phyloP scores from a whole-genome alignment of 1,284 basidiomycete species.

The Singerocomus rubriflavus region DNA sequence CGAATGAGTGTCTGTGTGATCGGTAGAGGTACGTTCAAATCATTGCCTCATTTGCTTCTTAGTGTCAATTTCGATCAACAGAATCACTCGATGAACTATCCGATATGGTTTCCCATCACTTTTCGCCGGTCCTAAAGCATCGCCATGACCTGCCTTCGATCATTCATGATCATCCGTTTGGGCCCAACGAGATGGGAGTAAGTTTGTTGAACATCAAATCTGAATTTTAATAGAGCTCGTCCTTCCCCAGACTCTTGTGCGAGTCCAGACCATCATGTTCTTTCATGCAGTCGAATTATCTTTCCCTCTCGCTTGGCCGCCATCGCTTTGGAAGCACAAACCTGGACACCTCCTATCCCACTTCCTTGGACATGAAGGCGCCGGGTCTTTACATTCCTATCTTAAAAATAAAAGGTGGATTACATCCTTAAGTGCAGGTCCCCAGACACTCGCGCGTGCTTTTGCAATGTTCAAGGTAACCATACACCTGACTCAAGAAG shows the following conservation, averaged over 20 bases:
- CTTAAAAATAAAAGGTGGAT: conserved; percentile 93
- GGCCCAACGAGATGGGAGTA: conserved; percentile 71
- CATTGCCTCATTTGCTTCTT: neutral
- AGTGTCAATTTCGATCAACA: conserved; percentile 27
- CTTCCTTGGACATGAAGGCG: conserved; percentile 94
- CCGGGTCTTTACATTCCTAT: conserved; percentile 89
- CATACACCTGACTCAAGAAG: conserved; percentile 80
- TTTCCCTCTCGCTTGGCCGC: conserved; percentile 86
- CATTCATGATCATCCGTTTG: conserved; percentile 78
- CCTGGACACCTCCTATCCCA: conserved; percentile 83
- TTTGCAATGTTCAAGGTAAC: conserved; percentile 91
- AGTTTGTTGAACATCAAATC: conserved; percentile 32
- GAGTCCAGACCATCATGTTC: conserved; percentile 89
- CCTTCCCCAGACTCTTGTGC: conserved; percentile 67
- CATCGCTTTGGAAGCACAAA: conserved; percentile 77
- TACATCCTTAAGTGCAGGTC: conserved; percentile 74
- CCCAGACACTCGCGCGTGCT: conserved; percentile 72
- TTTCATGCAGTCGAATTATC: conserved; percentile 86
- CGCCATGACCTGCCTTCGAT: conserved; percentile 61
- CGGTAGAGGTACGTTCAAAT: conserved; percentile 66
- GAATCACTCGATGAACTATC: conserved; percentile 83
- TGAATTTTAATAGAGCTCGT: neutral
- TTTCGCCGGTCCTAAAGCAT: conserved; percentile 76
- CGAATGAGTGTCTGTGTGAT: conserved; percentile 91
- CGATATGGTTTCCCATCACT: conserved; percentile 66